Percentiles rank a stretch among this genome's conserved stretches.
Conservation (phyloP, 192 early-diverging fungal genomes). For the Ambispora gerdemannii region DNA sequence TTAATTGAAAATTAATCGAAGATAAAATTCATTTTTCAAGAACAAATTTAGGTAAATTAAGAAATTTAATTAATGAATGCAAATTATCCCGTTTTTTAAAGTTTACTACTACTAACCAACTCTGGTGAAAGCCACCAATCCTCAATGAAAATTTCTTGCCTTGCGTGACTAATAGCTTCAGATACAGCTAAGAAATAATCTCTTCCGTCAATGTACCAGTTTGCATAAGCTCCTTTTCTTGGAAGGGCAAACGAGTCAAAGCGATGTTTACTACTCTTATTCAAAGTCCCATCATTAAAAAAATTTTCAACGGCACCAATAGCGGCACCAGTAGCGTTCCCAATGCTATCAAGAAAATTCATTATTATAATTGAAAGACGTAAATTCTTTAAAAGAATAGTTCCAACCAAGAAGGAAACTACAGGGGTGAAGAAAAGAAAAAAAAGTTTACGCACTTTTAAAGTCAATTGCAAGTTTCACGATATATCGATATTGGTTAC, state of each 20-base stretch:
- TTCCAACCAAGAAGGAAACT: no score
- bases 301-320: not conserved
- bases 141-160: conserved; percentile 67
- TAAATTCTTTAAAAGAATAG: no score
- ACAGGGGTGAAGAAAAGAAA: no score
- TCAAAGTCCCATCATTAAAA: not conserved
- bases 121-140: conserved; percentile 96
- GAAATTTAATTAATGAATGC: no score
- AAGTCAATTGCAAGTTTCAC: no score
- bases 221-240: conserved; percentile 59
- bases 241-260: conserved; percentile 78
- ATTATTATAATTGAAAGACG: not conserved
- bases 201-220: conserved; percentile 80
- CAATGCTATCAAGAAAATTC: not conserved
- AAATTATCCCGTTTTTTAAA: no score
- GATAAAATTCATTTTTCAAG: not conserved
- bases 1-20: not conserved
- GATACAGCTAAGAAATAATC: conserved; percentile 78
- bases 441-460: no score
- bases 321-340: not conserved
- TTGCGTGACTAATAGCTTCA: conserved; percentile 68
- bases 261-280: conserved; percentile 58
- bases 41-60: not conserved
- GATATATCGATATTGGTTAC: no score
- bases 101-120: conserved; percentile 44